These are phyloP conservation scores for Scedosporium boydii DNA, from an alignment of 2,329 filamentous ascomycete species.

Conservation along the genomic window DNA sequence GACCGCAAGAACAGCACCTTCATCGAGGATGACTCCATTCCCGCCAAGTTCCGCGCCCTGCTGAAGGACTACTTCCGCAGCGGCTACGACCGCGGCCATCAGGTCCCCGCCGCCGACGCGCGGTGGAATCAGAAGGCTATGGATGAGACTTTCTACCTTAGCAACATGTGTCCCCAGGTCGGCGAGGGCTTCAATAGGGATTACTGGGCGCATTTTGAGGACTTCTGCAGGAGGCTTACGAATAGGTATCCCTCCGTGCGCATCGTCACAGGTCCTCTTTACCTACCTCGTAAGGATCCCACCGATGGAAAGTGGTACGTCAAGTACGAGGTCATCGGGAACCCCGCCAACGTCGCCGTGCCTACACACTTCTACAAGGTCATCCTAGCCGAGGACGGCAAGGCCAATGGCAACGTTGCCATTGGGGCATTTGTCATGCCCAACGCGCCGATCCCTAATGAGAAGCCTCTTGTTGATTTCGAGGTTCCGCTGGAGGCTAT, in stretches of 20 bases:
- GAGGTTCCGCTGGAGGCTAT: conserved; percentile 91
- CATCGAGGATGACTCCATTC: conserved; percentile 69
- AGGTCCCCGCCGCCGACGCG: conserved; percentile 91
- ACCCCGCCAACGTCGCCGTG: conserved; percentile 86
- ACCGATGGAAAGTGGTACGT: conserved; percentile 91
- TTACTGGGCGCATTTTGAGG: conserved; percentile 98
- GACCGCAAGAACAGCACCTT: conserved; percentile 82
- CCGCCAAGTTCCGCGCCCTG: conserved; percentile 77
- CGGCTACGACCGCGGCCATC: conserved; percentile 92
- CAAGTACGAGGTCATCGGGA: conserved; percentile 90
- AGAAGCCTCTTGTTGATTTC: conserved; percentile 81
- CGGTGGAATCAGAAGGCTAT: conserved; percentile 93
- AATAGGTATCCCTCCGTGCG: conserved; percentile 74
- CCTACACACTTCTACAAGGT: conserved; percentile 99
- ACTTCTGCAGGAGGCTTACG: conserved; percentile 84
- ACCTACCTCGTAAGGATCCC: conserved; percentile 75
- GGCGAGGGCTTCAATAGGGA: conserved; percentile 97
- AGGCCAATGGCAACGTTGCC: conserved; percentile 62
- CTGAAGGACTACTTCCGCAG: conserved; percentile 91
- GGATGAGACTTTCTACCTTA: conserved; percentile 87
- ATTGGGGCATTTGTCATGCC: conserved; percentile 92
- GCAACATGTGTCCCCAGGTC: conserved; percentile 98
- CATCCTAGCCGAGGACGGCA: conserved; percentile 85
- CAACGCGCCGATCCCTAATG: conserved; percentile 80
- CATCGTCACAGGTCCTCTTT: conserved; percentile 87